Evolutionary conservation across 306 rosid species (phyloP).

Genomic region (Purshia tridentata): DNA sequence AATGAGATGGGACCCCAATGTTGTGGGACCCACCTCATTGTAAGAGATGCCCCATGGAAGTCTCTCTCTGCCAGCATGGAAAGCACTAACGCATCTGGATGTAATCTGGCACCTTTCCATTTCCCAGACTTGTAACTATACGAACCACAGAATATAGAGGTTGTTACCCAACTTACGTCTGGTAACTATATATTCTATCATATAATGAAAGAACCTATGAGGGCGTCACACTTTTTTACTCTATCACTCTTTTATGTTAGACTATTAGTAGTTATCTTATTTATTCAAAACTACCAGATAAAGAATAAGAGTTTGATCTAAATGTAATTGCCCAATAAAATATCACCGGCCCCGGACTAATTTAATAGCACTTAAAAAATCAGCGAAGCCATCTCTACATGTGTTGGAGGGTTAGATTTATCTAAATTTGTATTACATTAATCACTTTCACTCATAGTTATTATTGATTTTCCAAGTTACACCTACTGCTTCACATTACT

Average conservation of each 20-base stretch:
- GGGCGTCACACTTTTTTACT: neutral
- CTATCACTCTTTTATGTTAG: neutral
- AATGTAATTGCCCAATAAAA: neutral
- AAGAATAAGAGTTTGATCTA: neutral
- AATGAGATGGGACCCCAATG: too few relatives aligned
- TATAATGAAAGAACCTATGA: neutral
- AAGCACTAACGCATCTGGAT: slow-evolving; percentile 4
- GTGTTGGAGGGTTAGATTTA: neutral
- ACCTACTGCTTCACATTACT: neutral
- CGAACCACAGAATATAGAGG: neutral
- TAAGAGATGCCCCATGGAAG: too few relatives aligned
- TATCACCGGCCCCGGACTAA: neutral
- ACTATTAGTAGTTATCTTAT: neutral
- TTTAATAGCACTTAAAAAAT: neutral
- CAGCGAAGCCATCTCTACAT: neutral
- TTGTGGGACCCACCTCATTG: too few relatives aligned
- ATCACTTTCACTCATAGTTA: neutral
- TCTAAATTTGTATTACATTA: neutral
- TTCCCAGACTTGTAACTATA: neutral
- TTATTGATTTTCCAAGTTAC: neutral
- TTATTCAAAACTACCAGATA: neutral
- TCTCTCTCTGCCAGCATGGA: neutral
- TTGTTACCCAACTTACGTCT: neutral
- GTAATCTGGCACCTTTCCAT: neutral
- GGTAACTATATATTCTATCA: neutral